A percentile compares a stretch with the other conserved stretches of the same genome.
Conservation (phyloP, 2,329 filamentous ascomycete species). For the Epichloe uncinata region DNA sequence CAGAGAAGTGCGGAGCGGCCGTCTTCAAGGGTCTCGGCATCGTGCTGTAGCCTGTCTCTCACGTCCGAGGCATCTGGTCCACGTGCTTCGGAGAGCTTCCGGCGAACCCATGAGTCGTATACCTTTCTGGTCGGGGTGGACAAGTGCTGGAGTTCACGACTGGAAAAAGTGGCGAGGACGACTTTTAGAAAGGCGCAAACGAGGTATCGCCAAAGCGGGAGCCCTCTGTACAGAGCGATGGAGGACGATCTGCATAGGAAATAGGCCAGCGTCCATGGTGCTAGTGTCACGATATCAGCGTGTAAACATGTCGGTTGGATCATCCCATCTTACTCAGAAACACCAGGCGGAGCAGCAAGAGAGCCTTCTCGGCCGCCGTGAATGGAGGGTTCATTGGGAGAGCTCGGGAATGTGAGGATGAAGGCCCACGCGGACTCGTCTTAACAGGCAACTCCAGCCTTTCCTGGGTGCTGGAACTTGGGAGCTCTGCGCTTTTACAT, state of each 20-base stretch:
- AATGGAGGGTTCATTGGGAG: not conserved
- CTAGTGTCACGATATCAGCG: not conserved
- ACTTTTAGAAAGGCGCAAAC: conserved; percentile 2
- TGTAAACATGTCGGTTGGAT: not conserved
- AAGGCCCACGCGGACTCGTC: not conserved
- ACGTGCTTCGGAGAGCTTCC: not conserved
- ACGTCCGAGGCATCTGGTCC: not conserved
- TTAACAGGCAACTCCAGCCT: not conserved
- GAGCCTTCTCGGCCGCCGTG: not conserved
- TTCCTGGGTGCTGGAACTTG: not conserved
- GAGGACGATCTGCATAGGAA: not conserved
- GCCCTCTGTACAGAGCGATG: not conserved
- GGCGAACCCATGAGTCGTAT: conserved; percentile 4
- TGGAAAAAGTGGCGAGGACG: not conserved
- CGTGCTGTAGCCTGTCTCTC: not conserved
- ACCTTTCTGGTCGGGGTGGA: not conserved
- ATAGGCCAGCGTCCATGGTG: not conserved
- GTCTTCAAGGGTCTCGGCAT: conserved; percentile 6
- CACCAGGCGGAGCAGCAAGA: not conserved
- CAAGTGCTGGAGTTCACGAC: conserved; percentile 6
- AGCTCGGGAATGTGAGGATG: not conserved
- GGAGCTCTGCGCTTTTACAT: not conserved
- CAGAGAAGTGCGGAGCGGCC: conserved; percentile 1
- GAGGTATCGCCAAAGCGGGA: not conserved
- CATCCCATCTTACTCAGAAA: not conserved